Evolutionary conservation across 2,329 filamentous ascomycete genomes (phyloP), one percentile per base, ranked within the genome.

Genomic region (Alternaria ethzedia): DNA sequence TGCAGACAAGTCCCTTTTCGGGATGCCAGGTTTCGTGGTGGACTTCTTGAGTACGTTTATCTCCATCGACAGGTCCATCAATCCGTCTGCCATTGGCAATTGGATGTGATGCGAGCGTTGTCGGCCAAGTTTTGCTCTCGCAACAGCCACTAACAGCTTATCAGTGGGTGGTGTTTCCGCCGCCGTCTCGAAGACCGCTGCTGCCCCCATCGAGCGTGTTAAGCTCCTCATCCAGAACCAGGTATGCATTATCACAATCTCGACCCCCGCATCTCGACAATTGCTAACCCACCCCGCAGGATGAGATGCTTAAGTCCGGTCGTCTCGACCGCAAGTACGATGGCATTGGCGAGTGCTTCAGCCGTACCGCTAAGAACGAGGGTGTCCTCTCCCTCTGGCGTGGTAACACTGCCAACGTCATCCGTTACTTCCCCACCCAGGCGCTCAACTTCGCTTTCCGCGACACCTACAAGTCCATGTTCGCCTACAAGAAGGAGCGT

Each of bases 151-250:
- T 86, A 80, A 86, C 81, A 58, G 59, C 64, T 73, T 77, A 75
- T 80, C 73, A 81, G 94, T 99, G 96, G 96, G 96, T 91, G 96
- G 96, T 97, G 91, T 99, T 79, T 97, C 96, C 82, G 96, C 96
- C 86, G 96, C 96, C 86, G 94, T 99, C 91, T 99, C 96, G 84
- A 99, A 99, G 94, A 99, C 96, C 78, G 96, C 96, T 82, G 96
- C 96, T 83, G 96, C 96, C 87, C 96, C 96, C 86, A 99, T 99
- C 80, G 96, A 99, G 94, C 96, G 96, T 94, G 91, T 99, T 87
- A 99, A 99, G 94, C 96, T 99, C 83, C 93, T 99, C 82, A 96
- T 99, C 88, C 96, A 99, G 90, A 99, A 99, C 89, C 96, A 99
- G 92, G 94, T 97, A 90, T 76, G 93, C 57, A 52, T 88, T 59